These are phyloP conservation scores for Crucihimalaya himalaica DNA, from an alignment of 345 rosid genomes.

Conservation along the genomic window DNA sequence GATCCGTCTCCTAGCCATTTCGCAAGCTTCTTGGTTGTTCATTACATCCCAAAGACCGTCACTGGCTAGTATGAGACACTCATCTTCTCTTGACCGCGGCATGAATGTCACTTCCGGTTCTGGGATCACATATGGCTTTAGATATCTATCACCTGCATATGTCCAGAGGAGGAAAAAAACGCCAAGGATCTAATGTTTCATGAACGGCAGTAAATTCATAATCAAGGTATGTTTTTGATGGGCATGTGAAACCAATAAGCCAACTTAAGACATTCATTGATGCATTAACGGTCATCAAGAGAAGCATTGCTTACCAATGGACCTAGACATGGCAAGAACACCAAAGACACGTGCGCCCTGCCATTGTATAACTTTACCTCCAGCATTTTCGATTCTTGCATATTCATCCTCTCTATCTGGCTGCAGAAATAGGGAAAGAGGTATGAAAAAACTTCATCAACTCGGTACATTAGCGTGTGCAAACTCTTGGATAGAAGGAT, in stretches of 20 bases:
- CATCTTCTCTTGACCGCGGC: conserved; percentile 88
- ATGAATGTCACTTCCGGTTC: conserved; percentile 86
- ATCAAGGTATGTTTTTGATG: conserved; percentile 9
- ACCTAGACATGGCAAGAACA: conserved; percentile 97
- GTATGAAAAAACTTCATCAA: not conserved
- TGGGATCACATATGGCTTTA: conserved; percentile 96
- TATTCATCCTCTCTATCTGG: conserved; percentile 96
- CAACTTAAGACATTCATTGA: conserved; percentile 1
- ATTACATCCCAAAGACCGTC: conserved; percentile 98
- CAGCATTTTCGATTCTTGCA: conserved; percentile 94
- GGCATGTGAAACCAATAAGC: conserved; percentile 8
- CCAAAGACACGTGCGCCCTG: conserved; percentile 97
- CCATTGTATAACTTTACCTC: conserved; percentile 98
- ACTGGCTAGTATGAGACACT: conserved; percentile 85
- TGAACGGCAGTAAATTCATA: not conserved
- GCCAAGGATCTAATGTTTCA: conserved; percentile 33
- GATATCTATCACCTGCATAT: conserved; percentile 82
- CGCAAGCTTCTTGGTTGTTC: conserved; percentile 90
- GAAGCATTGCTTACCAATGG: conserved; percentile 64
- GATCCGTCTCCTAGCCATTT: conserved; percentile 79
- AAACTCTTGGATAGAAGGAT: not conserved
- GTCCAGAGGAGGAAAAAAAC: conserved; percentile 14
- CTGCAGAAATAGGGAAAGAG: conserved; percentile 43
- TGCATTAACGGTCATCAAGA: not conserved
- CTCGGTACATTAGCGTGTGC: not conserved